Conservation (phyloP, 177 flowering plant genomes). For the Tripterygium wilfordii region DNA sequence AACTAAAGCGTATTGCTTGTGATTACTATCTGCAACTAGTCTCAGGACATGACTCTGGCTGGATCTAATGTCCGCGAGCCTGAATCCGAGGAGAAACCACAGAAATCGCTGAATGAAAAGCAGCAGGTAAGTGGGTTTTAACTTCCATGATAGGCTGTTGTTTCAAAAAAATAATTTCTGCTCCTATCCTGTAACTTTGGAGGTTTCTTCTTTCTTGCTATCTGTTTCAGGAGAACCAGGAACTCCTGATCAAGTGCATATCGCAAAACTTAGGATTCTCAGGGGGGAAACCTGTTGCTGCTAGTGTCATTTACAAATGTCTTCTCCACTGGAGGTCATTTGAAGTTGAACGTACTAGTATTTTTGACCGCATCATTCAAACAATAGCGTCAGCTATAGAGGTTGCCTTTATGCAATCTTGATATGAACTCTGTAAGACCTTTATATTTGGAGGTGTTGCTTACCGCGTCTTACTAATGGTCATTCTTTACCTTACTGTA, state of each 20-base stretch:
- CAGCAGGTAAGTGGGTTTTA: conserved; percentile 58
- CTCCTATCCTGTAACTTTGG: too few relatives aligned
- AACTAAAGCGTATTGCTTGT: not conserved
- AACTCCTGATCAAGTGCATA: conserved; percentile 71
- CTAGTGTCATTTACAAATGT: conserved; percentile 83
- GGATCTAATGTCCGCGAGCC: conserved; percentile 50
- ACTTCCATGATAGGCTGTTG: not conserved
- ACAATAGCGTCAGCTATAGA: conserved; percentile 86
- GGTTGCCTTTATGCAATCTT: conserved; percentile 27
- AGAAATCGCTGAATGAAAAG: conserved; percentile 83
- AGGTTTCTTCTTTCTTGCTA: conserved; percentile 10
- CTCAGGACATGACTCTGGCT: conserved; percentile 50
- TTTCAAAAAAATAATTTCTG: too few relatives aligned
- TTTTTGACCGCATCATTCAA: conserved; percentile 93
- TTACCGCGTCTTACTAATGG: conserved; percentile 4
- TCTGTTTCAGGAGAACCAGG: conserved; percentile 77
- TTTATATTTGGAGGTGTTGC: not conserved
- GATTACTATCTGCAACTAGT: conserved; percentile 1
- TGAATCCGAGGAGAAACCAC: conserved; percentile 89
- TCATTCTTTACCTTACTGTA: conserved; percentile 18
- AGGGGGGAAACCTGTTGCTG: conserved; percentile 80
- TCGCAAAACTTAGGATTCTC: conserved; percentile 82
- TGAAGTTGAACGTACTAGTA: conserved; percentile 93
- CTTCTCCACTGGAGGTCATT: conserved; percentile 99
- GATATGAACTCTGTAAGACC: not conserved